Evolutionary conservation across 495 filamentous ascomycete genomes (phyloP), one percentile per base, ranked within the genome.

Genomic region (Chaetomidium leptoderma): DNA sequence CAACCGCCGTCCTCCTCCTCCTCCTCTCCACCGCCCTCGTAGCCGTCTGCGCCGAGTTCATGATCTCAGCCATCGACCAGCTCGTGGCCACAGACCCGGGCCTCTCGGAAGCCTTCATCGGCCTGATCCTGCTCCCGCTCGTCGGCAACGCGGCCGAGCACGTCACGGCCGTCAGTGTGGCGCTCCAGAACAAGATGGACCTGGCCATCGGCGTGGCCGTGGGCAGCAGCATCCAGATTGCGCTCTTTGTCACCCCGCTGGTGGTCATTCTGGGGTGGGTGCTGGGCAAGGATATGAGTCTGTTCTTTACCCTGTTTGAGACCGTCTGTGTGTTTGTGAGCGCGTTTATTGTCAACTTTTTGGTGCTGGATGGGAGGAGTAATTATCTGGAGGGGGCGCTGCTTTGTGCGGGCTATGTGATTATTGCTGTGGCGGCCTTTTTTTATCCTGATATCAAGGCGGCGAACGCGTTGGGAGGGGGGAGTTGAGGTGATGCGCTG

Each of bases 91-190:
- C 76, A 29, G 82, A 83, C 1, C n/a, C n/a, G n/a, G 67, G 68
- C 35, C 72, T 92, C 48, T 85, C 80, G 61, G 78, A 90, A 67
- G 80, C 84, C 4, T 92, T 95, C 65, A 86, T 95, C 55, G 90
- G 90, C 53, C 76, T 95, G 5, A 91, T 95, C 64, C 81, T 93
- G 5, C 95, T 96, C 67, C 86, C 95, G 60, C 72, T 95, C 2
- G 89, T 96, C 11, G 90, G 91, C 55, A 96, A 96, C 62, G 91
- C 91, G 1, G 91, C 91, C 0, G 91, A 96, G 75, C 91, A 96
- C 76, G 87, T 93, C 21, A 93, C 90, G 2, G 89, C 90, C 21
- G 88, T 95, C 24, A 92, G 88, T 0, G 90, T 92, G 5, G 89
- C 89, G 0, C 78, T 83, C 68, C 93, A 93, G 77, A 89, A 92